Percentiles rank a stretch among this genome's conserved stretches.
Evolutionary conservation across 2,329 filamentous ascomycete species (phyloP).

Genomic region (Claviceps pazoutovae): DNA sequence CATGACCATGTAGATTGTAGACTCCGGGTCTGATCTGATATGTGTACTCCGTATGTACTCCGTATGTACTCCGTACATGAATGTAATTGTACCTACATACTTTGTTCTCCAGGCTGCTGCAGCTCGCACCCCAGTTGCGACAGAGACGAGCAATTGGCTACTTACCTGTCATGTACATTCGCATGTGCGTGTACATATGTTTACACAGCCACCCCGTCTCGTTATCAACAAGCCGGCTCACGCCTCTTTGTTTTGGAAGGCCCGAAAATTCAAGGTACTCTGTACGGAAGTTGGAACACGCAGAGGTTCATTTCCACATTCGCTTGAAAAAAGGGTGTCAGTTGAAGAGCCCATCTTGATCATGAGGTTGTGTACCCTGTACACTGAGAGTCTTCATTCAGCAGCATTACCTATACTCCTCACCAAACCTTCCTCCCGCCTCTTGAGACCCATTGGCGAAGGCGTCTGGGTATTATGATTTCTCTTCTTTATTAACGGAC

Average conservation of each 20-base stretch:
- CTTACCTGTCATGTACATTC: background rate
- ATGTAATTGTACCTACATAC: background rate
- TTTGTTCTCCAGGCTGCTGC: background rate
- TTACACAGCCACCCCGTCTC: slow-evolving; percentile 1
- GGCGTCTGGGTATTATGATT: background rate
- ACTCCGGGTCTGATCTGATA: no score
- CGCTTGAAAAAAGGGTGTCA: no score
- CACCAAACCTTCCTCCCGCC: no score
- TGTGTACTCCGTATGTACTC: background rate
- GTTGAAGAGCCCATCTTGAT: no score
- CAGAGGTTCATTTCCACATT: no score
- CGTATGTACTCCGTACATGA: background rate
- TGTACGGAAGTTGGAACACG: no score
- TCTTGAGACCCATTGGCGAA: background rate
- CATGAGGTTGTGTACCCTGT: no score
- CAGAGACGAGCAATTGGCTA: background rate
- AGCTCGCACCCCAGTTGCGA: background rate
- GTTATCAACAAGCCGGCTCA: background rate
- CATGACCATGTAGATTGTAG: background rate
- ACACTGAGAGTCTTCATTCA: no score
- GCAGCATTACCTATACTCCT: no score
- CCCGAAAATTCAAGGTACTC: background rate
- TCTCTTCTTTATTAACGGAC: background rate
- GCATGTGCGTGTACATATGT: background rate
- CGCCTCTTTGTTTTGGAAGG: background rate